Conservation (phyloP, 805 yeast species). For the Wickerhamiella spandovensis region DNA sequence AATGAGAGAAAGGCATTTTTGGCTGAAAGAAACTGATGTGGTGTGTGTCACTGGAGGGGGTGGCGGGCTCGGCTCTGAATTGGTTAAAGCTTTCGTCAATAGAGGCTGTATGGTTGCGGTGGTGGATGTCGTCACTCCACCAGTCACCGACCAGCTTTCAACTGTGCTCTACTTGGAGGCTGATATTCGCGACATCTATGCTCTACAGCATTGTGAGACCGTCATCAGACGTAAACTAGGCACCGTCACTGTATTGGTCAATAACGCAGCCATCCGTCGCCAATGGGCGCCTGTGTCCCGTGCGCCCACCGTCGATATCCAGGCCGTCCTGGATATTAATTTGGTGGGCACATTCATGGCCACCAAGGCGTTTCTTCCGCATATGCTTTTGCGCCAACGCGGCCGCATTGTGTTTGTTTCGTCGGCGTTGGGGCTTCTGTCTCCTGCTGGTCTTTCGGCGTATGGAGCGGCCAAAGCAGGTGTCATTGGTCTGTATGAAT, state of each 20-base stretch:
- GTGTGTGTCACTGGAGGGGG: slow-evolving; percentile 77
- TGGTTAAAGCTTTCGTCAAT: slow-evolving; percentile 35
- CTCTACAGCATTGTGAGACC: slow-evolving; percentile 31
- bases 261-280: slow-evolving; percentile 63
- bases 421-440: slow-evolving; percentile 70
- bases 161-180: slow-evolving; percentile 47
- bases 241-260: slow-evolving; percentile 51
- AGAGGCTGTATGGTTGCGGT: slow-evolving; percentile 45
- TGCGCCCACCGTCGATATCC: slow-evolving; percentile 43
- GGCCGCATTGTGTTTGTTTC: slow-evolving; percentile 76
- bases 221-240: slow-evolving; percentile 40
- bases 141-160: slow-evolving; percentile 18
- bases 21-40: slow-evolving; percentile 32
- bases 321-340: slow-evolving; percentile 51
- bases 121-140: slow-evolving; percentile 43
- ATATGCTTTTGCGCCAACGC: slow-evolving; percentile 43
- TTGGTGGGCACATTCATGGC: slow-evolving; percentile 58
- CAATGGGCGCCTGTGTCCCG: slow-evolving; percentile 26
- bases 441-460: slow-evolving; percentile 66
- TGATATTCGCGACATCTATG: slow-evolving; percentile 47
- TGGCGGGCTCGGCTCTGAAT: slow-evolving; percentile 60
- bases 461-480: slow-evolving; percentile 92
- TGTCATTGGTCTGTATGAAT: slow-evolving; percentile 69
- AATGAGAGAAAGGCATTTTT: slow-evolving; percentile 1
- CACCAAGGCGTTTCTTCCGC: slow-evolving; percentile 58